These are phyloP conservation scores for Psophocarpus tetragonolobus DNA, from an alignment of 306 rosid genomes.

Conservation along the genomic window DNA sequence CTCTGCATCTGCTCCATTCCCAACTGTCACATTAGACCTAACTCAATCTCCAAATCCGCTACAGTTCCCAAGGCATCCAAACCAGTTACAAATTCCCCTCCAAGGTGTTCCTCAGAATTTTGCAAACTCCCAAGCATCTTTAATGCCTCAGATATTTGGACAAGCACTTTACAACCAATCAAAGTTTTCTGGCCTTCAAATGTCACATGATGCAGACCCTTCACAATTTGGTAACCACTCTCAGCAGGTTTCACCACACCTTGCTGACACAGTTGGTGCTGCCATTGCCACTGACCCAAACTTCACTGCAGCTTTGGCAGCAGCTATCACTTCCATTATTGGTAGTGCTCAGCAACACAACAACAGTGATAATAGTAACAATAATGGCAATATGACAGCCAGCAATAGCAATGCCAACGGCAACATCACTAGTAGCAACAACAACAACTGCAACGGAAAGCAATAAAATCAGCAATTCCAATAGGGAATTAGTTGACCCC, in stretches of 20 bases:
- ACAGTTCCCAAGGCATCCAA: slow-evolving; percentile 44
- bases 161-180: slow-evolving; percentile 67
- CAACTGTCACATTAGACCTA: slow-evolving; percentile 83
- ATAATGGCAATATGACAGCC: neutral
- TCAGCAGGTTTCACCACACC: slow-evolving; percentile 32
- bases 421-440: slow-evolving; percentile 34
- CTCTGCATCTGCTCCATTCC: slow-evolving; percentile 89
- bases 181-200: slow-evolving; percentile 65
- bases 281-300: slow-evolving; percentile 80
- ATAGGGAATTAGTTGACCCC: slow-evolving; percentile 21
- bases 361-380: slow-evolving; percentile 15
- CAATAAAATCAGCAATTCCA: slow-evolving; percentile 43
- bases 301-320: slow-evolving; percentile 66
- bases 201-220: slow-evolving; percentile 47
- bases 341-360: slow-evolving; percentile 47
- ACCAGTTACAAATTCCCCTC: slow-evolving; percentile 55
- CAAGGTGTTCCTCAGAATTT: slow-evolving; percentile 33
- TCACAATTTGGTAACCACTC: slow-evolving; percentile 29
- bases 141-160: slow-evolving; percentile 58
- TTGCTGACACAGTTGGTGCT: slow-evolving; percentile 54
- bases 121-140: slow-evolving; percentile 37
- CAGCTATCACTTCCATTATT: slow-evolving; percentile 66
- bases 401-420: slow-evolving; percentile 40
- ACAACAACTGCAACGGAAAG: slow-evolving; percentile 31
- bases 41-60: slow-evolving; percentile 66